Percentiles rank a stretch among this genome's conserved stretches.
phyloP scores from a whole-genome alignment of 1,284 basidiomycete species.

The Trichosporon faecale region DNA sequence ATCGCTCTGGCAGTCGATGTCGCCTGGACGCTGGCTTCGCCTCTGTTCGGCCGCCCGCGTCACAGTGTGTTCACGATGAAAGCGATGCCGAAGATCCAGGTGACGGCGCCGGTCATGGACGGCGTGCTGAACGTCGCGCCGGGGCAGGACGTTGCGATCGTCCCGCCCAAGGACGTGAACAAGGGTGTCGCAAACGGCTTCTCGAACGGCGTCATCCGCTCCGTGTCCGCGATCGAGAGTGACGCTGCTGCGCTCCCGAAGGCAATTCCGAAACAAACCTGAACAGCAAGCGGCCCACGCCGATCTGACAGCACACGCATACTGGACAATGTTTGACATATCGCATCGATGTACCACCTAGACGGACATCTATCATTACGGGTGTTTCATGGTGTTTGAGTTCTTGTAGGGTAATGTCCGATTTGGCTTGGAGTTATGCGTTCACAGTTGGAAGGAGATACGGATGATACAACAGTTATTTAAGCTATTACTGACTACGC shows the following conservation, averaged over 20 bases:
- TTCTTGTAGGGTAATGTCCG: neutral
- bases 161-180: neutral
- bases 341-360: neutral
- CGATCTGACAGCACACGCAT: neutral
- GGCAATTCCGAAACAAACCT: neutral
- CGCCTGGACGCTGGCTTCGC: slow-evolving; percentile 11
- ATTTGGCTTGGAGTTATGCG: neutral
- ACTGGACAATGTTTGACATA: neutral
- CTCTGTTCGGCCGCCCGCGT: slow-evolving; percentile 9
- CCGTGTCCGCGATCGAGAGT: neutral
- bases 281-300: neutral
- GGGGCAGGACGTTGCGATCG: neutral
- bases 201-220: slow-evolving; percentile 3
- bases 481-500: neutral
- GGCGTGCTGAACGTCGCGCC: slow-evolving; percentile 1
- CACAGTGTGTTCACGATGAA: slow-evolving; percentile 2
- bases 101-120: neutral
- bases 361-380: neutral
- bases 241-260: neutral
- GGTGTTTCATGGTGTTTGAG: neutral
- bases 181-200: neutral
- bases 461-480: neutral
- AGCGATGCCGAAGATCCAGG: neutral
- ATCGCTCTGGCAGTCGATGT: slow-evolving; percentile 2
- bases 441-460: neutral